Base-by-base conservation (phyloP, 106 monocot genomes). In the Agapanthus africanus region DNA sequence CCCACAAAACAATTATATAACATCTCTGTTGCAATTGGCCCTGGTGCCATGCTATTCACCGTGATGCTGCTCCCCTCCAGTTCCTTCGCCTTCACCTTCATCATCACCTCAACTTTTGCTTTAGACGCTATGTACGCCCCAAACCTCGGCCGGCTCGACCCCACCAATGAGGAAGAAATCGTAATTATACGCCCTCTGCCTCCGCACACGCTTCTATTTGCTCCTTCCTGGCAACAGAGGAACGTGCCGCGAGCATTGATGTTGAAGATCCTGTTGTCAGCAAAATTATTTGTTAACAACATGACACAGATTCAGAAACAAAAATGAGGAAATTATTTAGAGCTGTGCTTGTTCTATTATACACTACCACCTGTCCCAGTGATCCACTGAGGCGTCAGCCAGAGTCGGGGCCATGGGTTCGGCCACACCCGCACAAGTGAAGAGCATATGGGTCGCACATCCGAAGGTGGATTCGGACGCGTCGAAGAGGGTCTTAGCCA, bases 401-500 rank as follows among this genome's bases (percentile, higher is more conserved):
- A 90, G 18, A 32, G 56, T 7, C 8, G 74, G 72, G 70, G 66
- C 73, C 18, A 40, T 67, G 52, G 64, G 28, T 68, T 83, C 85
- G 28, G 78, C 1, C 62, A 86, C 65, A 49, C 80, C 90, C 32
- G 90, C 86, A 69, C 73, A 61, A 27, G 67, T 70, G 39, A 83
- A 67, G 41, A 79, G 57, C 64, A 76, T 79, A 72, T 76, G 76
- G 23, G 76, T 65, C 4, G 79, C 51, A 41, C 46, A 18, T 22
- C 62, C 31, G 71, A 83, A 90, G 62, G 75, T n/a, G n/a, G 71
- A 34, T 46, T 81, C 90, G 21, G 90, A 75, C 13, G 19, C 33
- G 69, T 90, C 90, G 66, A 90, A 90, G 73, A 90, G 77, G n/a
- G 85, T 51, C 7, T 74, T 64, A 7, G 73, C 83, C 10, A 21